Conservation (phyloP, 495 filamentous ascomycete genomes). For the Pseudotulostoma volvatum region DNA sequence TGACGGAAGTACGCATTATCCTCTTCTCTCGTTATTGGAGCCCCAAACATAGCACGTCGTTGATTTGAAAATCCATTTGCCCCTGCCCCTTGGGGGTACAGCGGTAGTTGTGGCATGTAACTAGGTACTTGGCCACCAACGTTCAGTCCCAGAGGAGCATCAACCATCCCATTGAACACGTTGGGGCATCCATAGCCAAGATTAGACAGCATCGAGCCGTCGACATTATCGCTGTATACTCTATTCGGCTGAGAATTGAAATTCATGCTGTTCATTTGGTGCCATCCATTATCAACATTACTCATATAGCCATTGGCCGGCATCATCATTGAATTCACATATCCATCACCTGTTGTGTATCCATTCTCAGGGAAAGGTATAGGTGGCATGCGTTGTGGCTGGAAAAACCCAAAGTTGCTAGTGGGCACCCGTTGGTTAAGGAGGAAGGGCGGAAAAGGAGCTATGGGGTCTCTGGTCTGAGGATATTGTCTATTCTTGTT, state of each 20-base stretch:
- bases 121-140: conserved; percentile 18
- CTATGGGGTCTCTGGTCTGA: conserved; percentile 7
- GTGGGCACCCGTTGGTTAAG: conserved; percentile 24
- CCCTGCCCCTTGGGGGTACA: conserved; percentile 17
- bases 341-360: conserved; percentile 25
- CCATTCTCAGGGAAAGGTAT: conserved; percentile 30
- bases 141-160: conserved; percentile 25
- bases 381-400: conserved; percentile 19
- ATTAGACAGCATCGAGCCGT: conserved; percentile 7
- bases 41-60: conserved; percentile 40
- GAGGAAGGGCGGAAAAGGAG: conserved; percentile 7
- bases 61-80: conserved; percentile 48
- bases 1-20: conserved; percentile 91
- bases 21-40: conserved; percentile 52
- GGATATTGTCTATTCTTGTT: conserved; percentile 2
- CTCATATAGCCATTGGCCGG: conserved; percentile 26
- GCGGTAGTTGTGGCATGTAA: conserved; percentile 13
- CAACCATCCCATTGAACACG: conserved; percentile 26
- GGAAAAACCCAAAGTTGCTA: conserved; percentile 15
- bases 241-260: conserved; percentile 22
- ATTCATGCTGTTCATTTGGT: conserved; percentile 35
- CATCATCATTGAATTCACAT: conserved; percentile 41
- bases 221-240: conserved; percentile 34
- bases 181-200: conserved; percentile 17
- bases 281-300: conserved; percentile 26